Evolutionary conservation across 2,329 filamentous ascomycete species (phyloP).

Genomic region (Elsinoe australis): DNA sequence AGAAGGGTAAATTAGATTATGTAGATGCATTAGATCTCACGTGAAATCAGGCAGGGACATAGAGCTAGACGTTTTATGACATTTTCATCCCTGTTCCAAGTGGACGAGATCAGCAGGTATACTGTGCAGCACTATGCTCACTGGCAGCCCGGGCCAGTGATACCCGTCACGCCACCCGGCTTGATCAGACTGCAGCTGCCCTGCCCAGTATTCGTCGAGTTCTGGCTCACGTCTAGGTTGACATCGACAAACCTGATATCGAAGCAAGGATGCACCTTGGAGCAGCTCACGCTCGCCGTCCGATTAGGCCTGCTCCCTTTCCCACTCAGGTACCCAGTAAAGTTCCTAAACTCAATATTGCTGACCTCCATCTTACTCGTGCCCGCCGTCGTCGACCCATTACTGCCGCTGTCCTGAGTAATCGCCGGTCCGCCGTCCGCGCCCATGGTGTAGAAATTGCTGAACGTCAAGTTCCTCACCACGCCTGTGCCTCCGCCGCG

Average conservation of each 20-base stretch:
- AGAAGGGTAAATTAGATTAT: not conserved
- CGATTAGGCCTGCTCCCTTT: conserved; percentile 23
- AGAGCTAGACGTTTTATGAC: no score
- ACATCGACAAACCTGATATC: conserved; percentile 43
- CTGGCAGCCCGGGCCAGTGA: conserved; percentile 25
- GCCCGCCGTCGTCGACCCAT: conserved; percentile 40
- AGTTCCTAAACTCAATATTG: conserved; percentile 46
- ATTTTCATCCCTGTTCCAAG: no score
- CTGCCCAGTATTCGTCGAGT: conserved; percentile 29
- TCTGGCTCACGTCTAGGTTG: conserved; percentile 29
- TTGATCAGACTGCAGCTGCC: conserved; percentile 34
- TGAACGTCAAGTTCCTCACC: conserved; percentile 45
- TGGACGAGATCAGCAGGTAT: no score
- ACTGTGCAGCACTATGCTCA: no score
- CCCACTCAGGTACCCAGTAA: conserved; percentile 41
- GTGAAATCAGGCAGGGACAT: no score
- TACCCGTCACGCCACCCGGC: conserved; percentile 30
- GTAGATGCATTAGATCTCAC: not conserved
- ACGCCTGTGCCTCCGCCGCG: conserved; percentile 49
- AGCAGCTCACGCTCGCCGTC: conserved; percentile 42
- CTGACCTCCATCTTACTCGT: conserved; percentile 46
- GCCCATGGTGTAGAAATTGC: conserved; percentile 45
- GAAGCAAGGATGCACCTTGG: conserved; percentile 43
- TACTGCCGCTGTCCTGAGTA: conserved; percentile 44
- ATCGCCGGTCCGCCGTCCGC: conserved; percentile 40